phyloP scores from a whole-genome alignment of 768 basidiomycete species.

The Kwoniella sp. region DNA sequence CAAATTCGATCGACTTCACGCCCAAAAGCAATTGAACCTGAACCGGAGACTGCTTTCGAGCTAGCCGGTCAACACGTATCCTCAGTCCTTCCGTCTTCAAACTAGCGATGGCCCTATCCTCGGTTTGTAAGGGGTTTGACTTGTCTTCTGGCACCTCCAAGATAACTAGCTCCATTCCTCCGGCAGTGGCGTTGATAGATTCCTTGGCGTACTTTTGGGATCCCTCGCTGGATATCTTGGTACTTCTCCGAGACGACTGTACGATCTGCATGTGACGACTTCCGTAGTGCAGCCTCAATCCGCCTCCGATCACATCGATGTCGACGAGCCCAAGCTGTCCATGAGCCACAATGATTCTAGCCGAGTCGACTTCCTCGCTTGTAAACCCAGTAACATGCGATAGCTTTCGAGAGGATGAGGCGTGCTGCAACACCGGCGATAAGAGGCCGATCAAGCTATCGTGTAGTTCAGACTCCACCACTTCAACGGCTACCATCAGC shows the following conservation, averaged over 20 bases:
- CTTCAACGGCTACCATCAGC: constrained; percentile 14
- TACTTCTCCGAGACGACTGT: not conserved
- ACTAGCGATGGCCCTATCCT: constrained; percentile 4
- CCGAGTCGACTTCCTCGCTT: not conserved
- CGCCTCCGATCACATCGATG: constrained; percentile 4
- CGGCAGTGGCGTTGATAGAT: not conserved
- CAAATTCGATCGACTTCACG: constrained; percentile 16
- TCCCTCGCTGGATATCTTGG: not conserved
- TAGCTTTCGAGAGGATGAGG: not conserved
- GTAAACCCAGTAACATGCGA: not conserved
- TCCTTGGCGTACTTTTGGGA: not conserved
- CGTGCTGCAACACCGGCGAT: not conserved
- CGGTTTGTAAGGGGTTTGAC: not conserved
- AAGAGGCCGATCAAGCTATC: constrained; percentile 9
- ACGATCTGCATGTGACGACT: not conserved
- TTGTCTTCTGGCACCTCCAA: not conserved
- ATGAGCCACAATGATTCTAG: not conserved
- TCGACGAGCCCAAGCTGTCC: constrained; percentile 1
- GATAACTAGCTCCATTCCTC: not conserved
- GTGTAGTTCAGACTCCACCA: not conserved
- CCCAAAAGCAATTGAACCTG: constrained; percentile 15
- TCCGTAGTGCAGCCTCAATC: constrained; percentile 3
- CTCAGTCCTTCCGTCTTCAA: constrained; percentile 3
- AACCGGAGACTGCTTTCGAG: not conserved
- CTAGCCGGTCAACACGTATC: not conserved